Evolutionary conservation across 352 stramenopile species (phyloP).

Genomic region (Phytophthora podocarpi): DNA sequence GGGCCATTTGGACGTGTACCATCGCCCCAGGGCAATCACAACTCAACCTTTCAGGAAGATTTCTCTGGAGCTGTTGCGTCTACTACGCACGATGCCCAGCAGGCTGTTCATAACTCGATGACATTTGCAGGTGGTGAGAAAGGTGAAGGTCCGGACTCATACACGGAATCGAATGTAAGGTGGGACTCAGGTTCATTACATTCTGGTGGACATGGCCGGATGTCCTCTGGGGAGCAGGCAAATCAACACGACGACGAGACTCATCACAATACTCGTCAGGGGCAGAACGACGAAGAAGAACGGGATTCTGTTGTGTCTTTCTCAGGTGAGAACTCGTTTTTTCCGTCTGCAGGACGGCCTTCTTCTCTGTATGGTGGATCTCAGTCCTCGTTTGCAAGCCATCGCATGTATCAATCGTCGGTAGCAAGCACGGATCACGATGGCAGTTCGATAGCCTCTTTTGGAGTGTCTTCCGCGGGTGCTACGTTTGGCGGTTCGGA

Average conservation of each 20-base stretch:
- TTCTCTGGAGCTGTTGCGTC: slow-evolving; percentile 7
- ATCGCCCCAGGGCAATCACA: slow-evolving; percentile 24
- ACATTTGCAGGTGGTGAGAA: slow-evolving; percentile 13
- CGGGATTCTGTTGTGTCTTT: slow-evolving; percentile 45
- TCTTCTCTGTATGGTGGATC: slow-evolving; percentile 45
- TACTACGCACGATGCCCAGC: slow-evolving; percentile 3
- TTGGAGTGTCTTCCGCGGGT: slow-evolving; percentile 75
- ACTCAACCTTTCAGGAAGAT: slow-evolving; percentile 7
- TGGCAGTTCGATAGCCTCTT: slow-evolving; percentile 64
- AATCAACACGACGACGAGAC: slow-evolving; percentile 3
- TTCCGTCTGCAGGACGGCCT: slow-evolving; percentile 31
- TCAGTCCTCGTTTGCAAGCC: slow-evolving; percentile 47
- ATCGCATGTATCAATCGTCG: slow-evolving; percentile 48
- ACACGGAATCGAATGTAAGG: slow-evolving; percentile 23
- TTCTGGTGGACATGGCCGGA: not conserved
- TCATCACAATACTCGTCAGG: slow-evolving; percentile 21
- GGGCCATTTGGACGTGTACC: slow-evolving; percentile 35
- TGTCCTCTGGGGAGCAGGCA: slow-evolving; percentile 8
- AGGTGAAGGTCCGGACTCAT: slow-evolving; percentile 14
- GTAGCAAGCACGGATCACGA: slow-evolving; percentile 46
- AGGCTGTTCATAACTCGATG: slow-evolving; percentile 2
- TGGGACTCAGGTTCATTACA: slow-evolving; percentile 23
- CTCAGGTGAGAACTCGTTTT: slow-evolving; percentile 42
- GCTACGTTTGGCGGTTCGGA: slow-evolving; percentile 81
- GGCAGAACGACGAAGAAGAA: slow-evolving; percentile 42